These are phyloP conservation scores for Physaria fendleri DNA, from an alignment of 345 rosid species.

Conservation along the genomic window DNA sequence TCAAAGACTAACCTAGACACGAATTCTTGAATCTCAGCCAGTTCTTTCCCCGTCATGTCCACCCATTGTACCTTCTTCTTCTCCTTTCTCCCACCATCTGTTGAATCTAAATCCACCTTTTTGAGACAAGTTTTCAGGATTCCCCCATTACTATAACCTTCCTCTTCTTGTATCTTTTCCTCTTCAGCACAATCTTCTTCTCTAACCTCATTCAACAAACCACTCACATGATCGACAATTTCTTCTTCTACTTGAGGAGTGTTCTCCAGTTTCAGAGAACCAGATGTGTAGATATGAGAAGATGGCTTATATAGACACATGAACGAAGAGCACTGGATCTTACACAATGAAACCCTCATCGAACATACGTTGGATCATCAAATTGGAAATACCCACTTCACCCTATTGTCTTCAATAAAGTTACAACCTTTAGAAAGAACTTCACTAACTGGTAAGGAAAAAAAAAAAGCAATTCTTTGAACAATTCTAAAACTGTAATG, in stretches of 20 bases:
- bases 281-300: slow-evolving; percentile 45
- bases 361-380: slow-evolving; percentile 29
- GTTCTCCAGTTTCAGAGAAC: slow-evolving; percentile 51
- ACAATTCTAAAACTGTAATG: neutral
- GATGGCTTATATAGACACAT: slow-evolving; percentile 70
- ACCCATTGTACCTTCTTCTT: slow-evolving; percentile 76
- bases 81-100: slow-evolving; percentile 21
- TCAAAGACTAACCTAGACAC: slow-evolving; percentile 49
- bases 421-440: slow-evolving; percentile 9
- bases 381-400: neutral
- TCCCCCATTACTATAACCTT: slow-evolving; percentile 9
- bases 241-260: slow-evolving; percentile 37
- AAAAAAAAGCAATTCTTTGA: neutral
- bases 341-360: slow-evolving; percentile 73
- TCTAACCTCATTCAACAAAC: slow-evolving; percentile 28
- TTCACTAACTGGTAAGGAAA: slow-evolving; percentile 5
- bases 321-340: slow-evolving; percentile 70
- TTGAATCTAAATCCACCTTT: slow-evolving; percentile 28
- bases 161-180: slow-evolving; percentile 17
- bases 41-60: slow-evolving; percentile 70
- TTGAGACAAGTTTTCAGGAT: slow-evolving; percentile 49
- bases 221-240: slow-evolving; percentile 19
- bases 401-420: slow-evolving; percentile 1
- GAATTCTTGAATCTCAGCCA: slow-evolving; percentile 69
- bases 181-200: slow-evolving; percentile 35